Conservation (phyloP, 2,329 filamentous ascomycete genomes). For the Fusarium algeriense region DNA sequence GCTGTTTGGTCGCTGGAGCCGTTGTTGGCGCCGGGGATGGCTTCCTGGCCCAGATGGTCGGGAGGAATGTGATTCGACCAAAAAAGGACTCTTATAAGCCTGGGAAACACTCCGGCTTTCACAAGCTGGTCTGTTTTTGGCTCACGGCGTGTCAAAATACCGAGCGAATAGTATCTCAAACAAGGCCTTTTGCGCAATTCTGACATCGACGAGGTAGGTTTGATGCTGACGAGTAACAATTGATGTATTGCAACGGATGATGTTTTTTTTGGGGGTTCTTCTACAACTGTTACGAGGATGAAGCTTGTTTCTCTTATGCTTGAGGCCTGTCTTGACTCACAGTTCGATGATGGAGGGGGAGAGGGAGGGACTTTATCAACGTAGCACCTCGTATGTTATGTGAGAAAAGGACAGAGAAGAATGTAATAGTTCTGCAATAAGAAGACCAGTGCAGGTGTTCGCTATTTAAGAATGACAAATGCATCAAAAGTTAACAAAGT, state of each 20-base stretch:
- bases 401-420: neutral
- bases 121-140: slow-evolving; percentile 29
- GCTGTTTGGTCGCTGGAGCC: slow-evolving; percentile 43
- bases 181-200: slow-evolving; percentile 28
- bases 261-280: neutral
- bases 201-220: slow-evolving; percentile 35
- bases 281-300: slow-evolving; percentile 26
- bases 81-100: slow-evolving; percentile 12
- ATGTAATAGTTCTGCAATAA: neutral
- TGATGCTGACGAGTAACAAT: slow-evolving; percentile 38
- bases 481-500: neutral
- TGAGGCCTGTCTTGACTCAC: neutral
- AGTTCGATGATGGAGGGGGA: slow-evolving; percentile 3
- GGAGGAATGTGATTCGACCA: slow-evolving; percentile 49
- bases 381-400: neutral
- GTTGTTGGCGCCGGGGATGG: slow-evolving; percentile 45
- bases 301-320: slow-evolving; percentile 16
- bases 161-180: slow-evolving; percentile 43
- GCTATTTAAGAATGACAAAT: too few relatives aligned
- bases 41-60: slow-evolving; percentile 47
- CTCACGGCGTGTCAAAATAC: slow-evolving; percentile 41
- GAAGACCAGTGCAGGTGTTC: neutral
- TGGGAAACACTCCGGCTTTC: slow-evolving; percentile 30
- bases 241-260: slow-evolving; percentile 16
- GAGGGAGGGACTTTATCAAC: slow-evolving; percentile 7